Percentiles rank a stretch among this genome's conserved stretches.
Conservation (phyloP, 2,329 filamentous ascomycete genomes). For the Penicillium sp. region DNA sequence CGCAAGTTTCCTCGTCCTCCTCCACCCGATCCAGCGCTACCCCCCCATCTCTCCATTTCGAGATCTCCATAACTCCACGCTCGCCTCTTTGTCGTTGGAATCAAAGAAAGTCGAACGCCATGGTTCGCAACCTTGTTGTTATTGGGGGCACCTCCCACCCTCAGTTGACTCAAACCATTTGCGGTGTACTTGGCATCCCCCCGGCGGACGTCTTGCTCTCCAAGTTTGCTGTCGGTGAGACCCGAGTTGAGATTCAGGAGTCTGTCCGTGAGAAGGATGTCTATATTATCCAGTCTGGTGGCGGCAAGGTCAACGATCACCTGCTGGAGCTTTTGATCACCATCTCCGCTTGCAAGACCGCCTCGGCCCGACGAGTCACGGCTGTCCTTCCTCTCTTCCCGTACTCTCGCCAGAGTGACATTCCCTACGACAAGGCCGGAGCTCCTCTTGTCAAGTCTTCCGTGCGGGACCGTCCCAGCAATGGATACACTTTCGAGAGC, state of each 20-base stretch:
- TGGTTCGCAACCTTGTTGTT: conserved; percentile 95
- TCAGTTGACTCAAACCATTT: conserved; percentile 80
- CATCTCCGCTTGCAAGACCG: conserved; percentile 95
- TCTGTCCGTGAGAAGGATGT: conserved; percentile 98
- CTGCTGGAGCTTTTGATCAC: conserved; percentile 97
- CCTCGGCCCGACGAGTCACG: conserved; percentile 88
- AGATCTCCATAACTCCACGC: conserved; percentile 12
- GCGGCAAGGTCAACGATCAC: conserved; percentile 92
- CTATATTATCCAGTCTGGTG: conserved; percentile 94
- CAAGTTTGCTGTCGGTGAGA: conserved; percentile 96
- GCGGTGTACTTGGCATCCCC: conserved; percentile 85
- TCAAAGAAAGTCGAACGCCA: conserved; percentile 41
- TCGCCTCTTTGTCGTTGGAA: conserved; percentile 9
- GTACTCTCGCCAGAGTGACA: conserved; percentile 92
- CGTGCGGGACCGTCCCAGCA: conserved; percentile 45
- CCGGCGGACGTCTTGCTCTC: conserved; percentile 77
- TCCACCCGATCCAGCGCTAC: conserved; percentile 21
- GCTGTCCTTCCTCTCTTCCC: conserved; percentile 94
- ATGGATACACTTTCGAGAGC: conserved; percentile 82
- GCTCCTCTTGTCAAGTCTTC: conserved; percentile 78
- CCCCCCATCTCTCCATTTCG: conserved; percentile 17
- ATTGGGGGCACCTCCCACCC: conserved; percentile 93
- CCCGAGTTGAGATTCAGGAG: conserved; percentile 91
- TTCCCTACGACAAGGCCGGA: conserved; percentile 94
- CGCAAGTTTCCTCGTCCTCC: conserved; percentile 29